Evolutionary conservation across 1,139 yeast species (phyloP).

Genomic region (Yamadazyma dendronema): DNA sequence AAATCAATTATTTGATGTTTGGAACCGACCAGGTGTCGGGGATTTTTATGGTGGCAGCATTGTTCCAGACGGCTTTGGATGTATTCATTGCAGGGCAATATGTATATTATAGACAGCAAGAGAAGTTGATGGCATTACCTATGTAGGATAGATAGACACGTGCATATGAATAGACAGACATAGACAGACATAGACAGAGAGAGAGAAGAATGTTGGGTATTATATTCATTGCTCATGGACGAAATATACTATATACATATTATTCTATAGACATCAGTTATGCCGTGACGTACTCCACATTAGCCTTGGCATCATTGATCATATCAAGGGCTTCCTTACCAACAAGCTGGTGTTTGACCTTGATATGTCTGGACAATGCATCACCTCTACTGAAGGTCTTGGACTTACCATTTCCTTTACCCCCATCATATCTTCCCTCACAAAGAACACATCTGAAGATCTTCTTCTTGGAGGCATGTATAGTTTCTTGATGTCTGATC

Average conservation of each 20-base stretch:
- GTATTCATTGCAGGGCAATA: slow-evolving; percentile 75
- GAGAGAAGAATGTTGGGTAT: background rate
- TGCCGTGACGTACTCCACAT: slow-evolving; percentile 60
- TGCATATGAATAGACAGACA: background rate
- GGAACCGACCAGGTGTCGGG: slow-evolving; percentile 70
- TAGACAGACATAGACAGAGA: too few species aligned
- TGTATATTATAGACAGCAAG: slow-evolving; percentile 48
- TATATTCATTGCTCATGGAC: background rate
- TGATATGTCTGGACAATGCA: slow-evolving; percentile 49
- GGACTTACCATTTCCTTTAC: slow-evolving; percentile 59
- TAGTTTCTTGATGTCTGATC: slow-evolving; percentile 50
- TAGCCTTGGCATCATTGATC: slow-evolving; percentile 71
- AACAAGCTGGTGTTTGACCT: slow-evolving; percentile 47
- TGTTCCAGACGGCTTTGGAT: slow-evolving; percentile 79
- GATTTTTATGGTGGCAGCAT: slow-evolving; percentile 73
- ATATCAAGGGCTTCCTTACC: slow-evolving; percentile 55
- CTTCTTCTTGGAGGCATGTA: slow-evolving; percentile 49
- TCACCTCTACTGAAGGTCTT: slow-evolving; percentile 51
- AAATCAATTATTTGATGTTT: slow-evolving; percentile 65
- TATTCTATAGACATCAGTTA: background rate
- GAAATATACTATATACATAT: background rate
- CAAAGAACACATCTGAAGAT: slow-evolving; percentile 50
- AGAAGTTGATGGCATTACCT: slow-evolving; percentile 9
- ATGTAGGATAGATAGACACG: background rate
- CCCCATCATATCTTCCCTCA: slow-evolving; percentile 48